A percentile compares a stretch with the other conserved stretches of the same genome.
Evolutionary conservation across 257 asterid species (phyloP).

Genomic region (Mitragyna speciosa): DNA sequence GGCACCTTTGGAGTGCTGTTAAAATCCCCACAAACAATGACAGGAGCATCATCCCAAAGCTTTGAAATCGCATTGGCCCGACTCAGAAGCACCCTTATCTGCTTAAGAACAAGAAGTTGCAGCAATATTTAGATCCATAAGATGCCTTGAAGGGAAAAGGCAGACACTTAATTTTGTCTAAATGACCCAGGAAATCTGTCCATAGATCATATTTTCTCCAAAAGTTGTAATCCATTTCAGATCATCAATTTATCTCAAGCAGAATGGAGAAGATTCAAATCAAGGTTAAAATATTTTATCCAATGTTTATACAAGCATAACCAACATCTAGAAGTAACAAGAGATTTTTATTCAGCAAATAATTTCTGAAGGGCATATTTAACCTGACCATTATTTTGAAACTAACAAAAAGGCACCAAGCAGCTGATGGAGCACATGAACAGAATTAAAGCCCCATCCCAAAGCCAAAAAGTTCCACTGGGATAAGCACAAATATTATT

Average conservation of each 20-base stretch:
- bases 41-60: constrained; percentile 90
- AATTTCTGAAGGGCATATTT: not conserved
- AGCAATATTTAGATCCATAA: constrained; percentile 5
- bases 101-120: constrained; percentile 32
- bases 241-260: no score
- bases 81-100: constrained; percentile 83
- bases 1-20: constrained; percentile 88
- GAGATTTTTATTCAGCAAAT: not conserved
- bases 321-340: not conserved
- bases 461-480: not conserved
- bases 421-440: not conserved
- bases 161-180: not conserved
- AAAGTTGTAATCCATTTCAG: not conserved
- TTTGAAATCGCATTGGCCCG: constrained; percentile 76
- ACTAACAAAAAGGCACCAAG: not conserved
- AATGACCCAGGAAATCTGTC: not conserved
- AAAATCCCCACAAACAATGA: constrained; percentile 91
- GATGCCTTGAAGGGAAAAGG: not conserved
- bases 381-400: not conserved
- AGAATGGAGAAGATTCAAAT: not conserved
- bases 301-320: no score
- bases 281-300: no score
- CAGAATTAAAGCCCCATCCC: no score
- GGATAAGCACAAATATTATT: not conserved
- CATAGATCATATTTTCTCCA: not conserved